Conservation (phyloP, 1,284 basidiomycete genomes). For the Sphaerobolus stellatus region DNA sequence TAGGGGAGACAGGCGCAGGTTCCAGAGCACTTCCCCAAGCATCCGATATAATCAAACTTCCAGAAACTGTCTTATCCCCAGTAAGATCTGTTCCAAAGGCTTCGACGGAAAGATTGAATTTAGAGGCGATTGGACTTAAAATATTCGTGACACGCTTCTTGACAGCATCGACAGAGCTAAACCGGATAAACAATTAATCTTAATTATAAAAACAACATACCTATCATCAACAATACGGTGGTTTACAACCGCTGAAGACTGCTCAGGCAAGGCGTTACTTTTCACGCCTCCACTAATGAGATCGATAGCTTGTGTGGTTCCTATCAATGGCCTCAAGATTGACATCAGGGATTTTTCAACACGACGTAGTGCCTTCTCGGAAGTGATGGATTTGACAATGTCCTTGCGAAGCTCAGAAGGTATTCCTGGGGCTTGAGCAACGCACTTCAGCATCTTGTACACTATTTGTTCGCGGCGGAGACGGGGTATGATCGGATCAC, state of each 20-base stretch:
- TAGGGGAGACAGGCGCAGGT: constrained; percentile 55
- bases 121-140: constrained; percentile 40
- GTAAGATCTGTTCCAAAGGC: constrained; percentile 45
- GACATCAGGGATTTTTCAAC: constrained; percentile 44
- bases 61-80: constrained; percentile 32
- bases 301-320: constrained; percentile 72
- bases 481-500: constrained; percentile 44
- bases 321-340: constrained; percentile 44
- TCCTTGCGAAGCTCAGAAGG: constrained; percentile 39
- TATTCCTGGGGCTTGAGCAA: constrained; percentile 46
- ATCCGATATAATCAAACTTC: constrained; percentile 38
- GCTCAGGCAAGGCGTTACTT: constrained; percentile 61
- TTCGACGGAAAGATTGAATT: constrained; percentile 52
- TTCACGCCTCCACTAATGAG: constrained; percentile 71
- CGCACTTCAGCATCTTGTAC: constrained; percentile 45
- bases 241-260: constrained; percentile 54
- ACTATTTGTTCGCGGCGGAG: constrained; percentile 44
- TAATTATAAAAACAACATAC: constrained; percentile 24
- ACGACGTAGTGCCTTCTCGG: constrained; percentile 38
- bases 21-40: constrained; percentile 46
- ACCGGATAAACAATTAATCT: background rate
- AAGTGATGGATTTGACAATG: constrained; percentile 39
- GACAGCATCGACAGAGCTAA: constrained; percentile 45
- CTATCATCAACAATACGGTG: constrained; percentile 56
- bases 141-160: constrained; percentile 43